Conservation (phyloP, 352 stramenopile genomes). For the Phytophthora boehmeriae region DNA sequence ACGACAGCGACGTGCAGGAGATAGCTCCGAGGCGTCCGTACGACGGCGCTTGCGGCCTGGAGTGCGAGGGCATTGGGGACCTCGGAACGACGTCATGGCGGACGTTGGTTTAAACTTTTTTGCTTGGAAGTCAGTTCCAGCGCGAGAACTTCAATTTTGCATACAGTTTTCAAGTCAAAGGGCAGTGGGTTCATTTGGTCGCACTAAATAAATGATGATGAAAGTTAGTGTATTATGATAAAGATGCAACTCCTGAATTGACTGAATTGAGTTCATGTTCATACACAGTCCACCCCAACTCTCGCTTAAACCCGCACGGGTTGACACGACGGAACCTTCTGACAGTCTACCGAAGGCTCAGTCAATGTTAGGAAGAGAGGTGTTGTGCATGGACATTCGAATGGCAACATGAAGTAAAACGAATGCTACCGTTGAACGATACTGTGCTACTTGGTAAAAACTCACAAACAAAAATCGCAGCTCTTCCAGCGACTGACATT, state of each 20-base stretch:
- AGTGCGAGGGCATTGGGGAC: neutral
- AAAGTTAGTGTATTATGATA: too few relatives aligned
- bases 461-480: neutral
- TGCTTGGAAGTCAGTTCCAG: slow-evolving; percentile 1
- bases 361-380: too few relatives aligned
- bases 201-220: neutral
- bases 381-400: too few relatives aligned
- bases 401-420: too few relatives aligned
- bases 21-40: neutral
- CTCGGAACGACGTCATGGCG: neutral
- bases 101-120: neutral
- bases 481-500: neutral
- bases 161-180: slow-evolving; percentile 37
- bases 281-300: too few relatives aligned
- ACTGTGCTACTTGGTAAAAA: too few relatives aligned
- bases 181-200: neutral
- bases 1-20: neutral
- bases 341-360: too few relatives aligned
- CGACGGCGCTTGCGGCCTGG: slow-evolving; percentile 1
- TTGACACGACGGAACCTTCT: too few relatives aligned
- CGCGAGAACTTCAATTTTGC: slow-evolving; percentile 2
- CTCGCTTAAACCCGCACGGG: too few relatives aligned
- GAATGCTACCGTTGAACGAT: too few relatives aligned
- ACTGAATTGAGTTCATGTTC: too few relatives aligned
- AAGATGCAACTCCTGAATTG: too few relatives aligned